A percentile compares a stretch with the other conserved stretches of the same genome.
These are phyloP conservation scores for Chrysopogon serrulatus DNA, from an alignment of 176 grass and related monocot species.

Conservation along the genomic window DNA sequence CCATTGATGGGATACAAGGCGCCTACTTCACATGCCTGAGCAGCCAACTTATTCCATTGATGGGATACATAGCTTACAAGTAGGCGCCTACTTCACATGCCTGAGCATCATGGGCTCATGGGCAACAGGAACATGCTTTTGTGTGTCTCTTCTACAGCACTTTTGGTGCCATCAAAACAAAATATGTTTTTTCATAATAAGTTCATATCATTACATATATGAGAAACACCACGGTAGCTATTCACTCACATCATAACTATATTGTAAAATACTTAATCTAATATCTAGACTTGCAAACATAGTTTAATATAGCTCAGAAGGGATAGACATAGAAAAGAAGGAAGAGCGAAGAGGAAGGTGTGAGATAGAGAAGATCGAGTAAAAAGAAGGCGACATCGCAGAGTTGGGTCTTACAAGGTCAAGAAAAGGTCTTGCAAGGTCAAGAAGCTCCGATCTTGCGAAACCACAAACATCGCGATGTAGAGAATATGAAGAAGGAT, in stretches of 20 bases:
- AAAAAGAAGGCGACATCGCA: accelerated
- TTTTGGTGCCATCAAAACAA: slow-evolving; percentile 4
- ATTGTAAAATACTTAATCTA: background rate
- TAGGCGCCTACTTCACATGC: slow-evolving; percentile 29
- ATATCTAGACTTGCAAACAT: background rate
- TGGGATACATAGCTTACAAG: slow-evolving; percentile 29
- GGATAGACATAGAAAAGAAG: slow-evolving; percentile 40
- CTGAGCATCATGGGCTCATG: slow-evolving; percentile 29
- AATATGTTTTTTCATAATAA: background rate
- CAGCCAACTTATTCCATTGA: slow-evolving; percentile 32
- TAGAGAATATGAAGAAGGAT: background rate
- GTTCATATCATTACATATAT: background rate
- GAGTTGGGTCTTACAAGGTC: slow-evolving; percentile 84
- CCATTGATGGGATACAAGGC: slow-evolving; percentile 24
- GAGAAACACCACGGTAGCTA: background rate
- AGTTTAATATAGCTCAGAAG: slow-evolving; percentile 62
- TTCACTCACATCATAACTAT: background rate
- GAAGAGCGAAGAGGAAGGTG: background rate
- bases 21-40: slow-evolving; percentile 25
- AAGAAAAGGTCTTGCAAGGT: slow-evolving; percentile 99
- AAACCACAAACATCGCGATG: accelerated
- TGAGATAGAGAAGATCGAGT: accelerated
- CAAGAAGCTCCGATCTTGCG: slow-evolving; percentile 28
- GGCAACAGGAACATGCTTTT: slow-evolving; percentile 28
- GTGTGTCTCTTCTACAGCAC: slow-evolving; percentile 15